phyloP scores from a whole-genome alignment of 1,284 basidiomycete species.

The Marasmius oreades region DNA sequence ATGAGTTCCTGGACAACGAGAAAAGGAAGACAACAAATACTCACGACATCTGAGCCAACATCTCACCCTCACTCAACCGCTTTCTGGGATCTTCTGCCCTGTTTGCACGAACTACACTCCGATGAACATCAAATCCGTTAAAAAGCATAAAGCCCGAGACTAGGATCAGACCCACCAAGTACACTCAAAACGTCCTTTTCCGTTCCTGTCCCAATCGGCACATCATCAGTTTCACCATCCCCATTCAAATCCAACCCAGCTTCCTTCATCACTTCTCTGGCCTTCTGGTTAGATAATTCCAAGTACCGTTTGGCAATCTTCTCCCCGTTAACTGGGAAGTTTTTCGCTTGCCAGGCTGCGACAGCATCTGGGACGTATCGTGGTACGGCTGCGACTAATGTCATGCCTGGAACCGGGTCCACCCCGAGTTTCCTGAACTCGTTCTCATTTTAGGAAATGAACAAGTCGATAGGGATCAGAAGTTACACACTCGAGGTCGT shows the following conservation, averaged over 20 bases:
- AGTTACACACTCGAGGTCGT: not conserved
- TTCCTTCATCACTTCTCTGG: not conserved
- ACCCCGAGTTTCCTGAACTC: not conserved
- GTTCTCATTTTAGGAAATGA: no score
- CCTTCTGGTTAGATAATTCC: not conserved
- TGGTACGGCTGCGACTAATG: not conserved
- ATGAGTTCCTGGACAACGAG: not conserved
- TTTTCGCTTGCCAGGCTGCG: not conserved
- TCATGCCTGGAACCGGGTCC: not conserved
- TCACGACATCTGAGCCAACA: conserved; percentile 24
- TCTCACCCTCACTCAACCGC: conserved; percentile 21
- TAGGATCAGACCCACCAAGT: conserved; percentile 17
- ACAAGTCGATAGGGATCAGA: not conserved
- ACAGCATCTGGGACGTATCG: not conserved
- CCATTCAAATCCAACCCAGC: not conserved
- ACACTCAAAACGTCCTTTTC: conserved; percentile 24
- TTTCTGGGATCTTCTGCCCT: conserved; percentile 16
- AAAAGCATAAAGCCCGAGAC: not conserved
- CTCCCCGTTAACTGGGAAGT: not conserved
- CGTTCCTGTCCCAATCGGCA: not conserved
- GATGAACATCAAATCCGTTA: not conserved
- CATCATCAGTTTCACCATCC: not conserved
- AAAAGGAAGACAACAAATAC: not conserved
- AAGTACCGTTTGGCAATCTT: not conserved
- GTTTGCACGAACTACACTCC: conserved; percentile 19